Evolutionary conservation across 2,329 filamentous ascomycete species (phyloP), one percentile per base, ranked within the genome.

Genomic region (Botrytis galanthina): DNA sequence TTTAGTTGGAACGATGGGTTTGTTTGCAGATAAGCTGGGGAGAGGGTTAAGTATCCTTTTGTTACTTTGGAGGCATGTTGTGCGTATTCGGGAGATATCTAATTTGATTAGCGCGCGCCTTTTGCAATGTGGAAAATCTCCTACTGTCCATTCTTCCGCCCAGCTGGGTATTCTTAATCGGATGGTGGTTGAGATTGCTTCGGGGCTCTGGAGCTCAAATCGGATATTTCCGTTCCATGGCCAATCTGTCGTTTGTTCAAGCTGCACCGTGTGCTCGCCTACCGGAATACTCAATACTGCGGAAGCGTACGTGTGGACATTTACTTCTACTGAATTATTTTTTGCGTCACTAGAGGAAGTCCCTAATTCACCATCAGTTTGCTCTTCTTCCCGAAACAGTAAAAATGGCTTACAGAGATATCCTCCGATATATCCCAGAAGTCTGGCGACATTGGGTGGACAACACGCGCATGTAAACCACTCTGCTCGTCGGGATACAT

Each of bases 401-500:
- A 16, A 51, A 82, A 82, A 83, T 35, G 84, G 26, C 39, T 62
- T 84, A 86, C 87, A 89, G 0, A 89, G 78, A 75, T 89, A 89
- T 0, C 88, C 87, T 1, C 87, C 88, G 39, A 90, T 80, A 37
- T 84, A 87, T 0, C 87, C 88, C 67, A 89, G 84, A 1, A 89
- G 80, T 39, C 88, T 82, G 35, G 86, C 84, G 1, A 91, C 81
- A 75, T 90, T 90, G 0, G 88, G 89, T 4, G 89, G 89, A 77
- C 89, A 90, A 75, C 88, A 90, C 9, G 87, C 87, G 54, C 85
- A 86, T 68, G 85, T 85, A 71, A 90, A 90, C 88, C 89, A 91
- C 35, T 86, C 84, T 46, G 85, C 82, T 22, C 88, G 83, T 73
- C 83, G 81, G 32, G 85, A 88, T 29, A 83, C 82, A 72, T 88